These are phyloP conservation scores for Aspergillus flavus DNA, from an alignment of 2,329 filamentous ascomycete species.

Conservation along the genomic window DNA sequence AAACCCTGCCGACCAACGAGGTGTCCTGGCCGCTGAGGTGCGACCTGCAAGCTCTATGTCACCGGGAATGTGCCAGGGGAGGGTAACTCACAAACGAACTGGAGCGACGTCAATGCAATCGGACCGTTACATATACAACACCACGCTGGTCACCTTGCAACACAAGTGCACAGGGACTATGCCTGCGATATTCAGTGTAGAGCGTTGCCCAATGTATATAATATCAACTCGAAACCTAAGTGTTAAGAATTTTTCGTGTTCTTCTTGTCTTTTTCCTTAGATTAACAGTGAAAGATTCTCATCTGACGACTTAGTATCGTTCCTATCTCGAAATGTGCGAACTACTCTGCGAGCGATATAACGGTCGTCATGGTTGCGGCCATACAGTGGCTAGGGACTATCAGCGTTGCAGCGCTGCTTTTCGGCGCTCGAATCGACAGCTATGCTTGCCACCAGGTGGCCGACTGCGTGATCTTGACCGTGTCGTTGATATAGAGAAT, in stretches of 20 bases:
- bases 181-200: not conserved
- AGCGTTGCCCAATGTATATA: not conserved
- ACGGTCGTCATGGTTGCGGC: not conserved
- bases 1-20: not conserved
- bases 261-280: accelerated
- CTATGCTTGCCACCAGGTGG: not conserved
- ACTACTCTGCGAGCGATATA: not conserved
- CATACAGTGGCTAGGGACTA: not conserved
- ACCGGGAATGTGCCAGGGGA: not conserved
- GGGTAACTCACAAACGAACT: not conserved
- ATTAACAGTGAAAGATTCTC: no score
- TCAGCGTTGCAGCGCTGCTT: not conserved
- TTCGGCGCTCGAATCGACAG: not conserved
- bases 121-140: not conserved
- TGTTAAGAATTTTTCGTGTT: not conserved
- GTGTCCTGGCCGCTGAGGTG: not conserved
- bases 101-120: not conserved
- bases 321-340: not conserved
- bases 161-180: not conserved
- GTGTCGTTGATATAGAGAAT: not conserved
- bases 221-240: not conserved
- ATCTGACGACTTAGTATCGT: not conserved
- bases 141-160: not conserved
- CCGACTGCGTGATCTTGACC: not conserved
- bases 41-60: not conserved